Evolutionary conservation across 73 alveolate species (phyloP).

Genomic region (Paramecium biaurelia): DNA sequence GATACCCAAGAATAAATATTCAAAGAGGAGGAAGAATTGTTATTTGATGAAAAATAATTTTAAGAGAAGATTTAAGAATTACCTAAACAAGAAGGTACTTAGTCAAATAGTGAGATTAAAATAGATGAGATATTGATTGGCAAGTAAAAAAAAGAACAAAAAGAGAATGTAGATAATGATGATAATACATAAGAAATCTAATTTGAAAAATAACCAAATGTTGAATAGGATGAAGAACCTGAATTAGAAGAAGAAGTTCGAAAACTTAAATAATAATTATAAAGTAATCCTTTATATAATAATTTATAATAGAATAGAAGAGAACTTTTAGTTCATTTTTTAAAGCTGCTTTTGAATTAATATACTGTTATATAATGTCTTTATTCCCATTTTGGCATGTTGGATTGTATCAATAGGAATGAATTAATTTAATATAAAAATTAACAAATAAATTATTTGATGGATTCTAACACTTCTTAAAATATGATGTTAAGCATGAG

Average conservation of each 20-base stretch:
- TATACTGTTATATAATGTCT: slow-evolving; percentile 1
- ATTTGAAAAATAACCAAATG: neutral
- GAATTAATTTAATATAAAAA: neutral
- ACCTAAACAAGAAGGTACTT: neutral
- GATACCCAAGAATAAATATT: neutral
- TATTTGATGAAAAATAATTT: neutral
- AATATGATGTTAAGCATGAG: neutral
- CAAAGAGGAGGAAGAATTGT: neutral
- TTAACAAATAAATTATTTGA: neutral
- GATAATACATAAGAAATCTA: neutral
- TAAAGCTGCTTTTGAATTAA: neutral
- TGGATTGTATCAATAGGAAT: slow-evolving; percentile 20
- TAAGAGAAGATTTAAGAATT: neutral
- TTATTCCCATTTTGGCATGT: slow-evolving; percentile 43
- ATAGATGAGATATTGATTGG: neutral
- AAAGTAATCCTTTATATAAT: neutral
- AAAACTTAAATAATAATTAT: neutral
- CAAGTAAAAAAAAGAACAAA: neutral
- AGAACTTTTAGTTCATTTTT: neutral
- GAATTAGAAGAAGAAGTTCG: slow-evolving; percentile 6
- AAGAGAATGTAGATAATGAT: neutral
- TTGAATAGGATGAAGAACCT: slow-evolving; percentile 4
- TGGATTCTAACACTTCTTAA: neutral
- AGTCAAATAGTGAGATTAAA: neutral
- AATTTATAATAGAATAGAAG: neutral